Evolutionary conservation across 495 filamentous ascomycete species (phyloP).

Genomic region (Neurospora cerealis): DNA sequence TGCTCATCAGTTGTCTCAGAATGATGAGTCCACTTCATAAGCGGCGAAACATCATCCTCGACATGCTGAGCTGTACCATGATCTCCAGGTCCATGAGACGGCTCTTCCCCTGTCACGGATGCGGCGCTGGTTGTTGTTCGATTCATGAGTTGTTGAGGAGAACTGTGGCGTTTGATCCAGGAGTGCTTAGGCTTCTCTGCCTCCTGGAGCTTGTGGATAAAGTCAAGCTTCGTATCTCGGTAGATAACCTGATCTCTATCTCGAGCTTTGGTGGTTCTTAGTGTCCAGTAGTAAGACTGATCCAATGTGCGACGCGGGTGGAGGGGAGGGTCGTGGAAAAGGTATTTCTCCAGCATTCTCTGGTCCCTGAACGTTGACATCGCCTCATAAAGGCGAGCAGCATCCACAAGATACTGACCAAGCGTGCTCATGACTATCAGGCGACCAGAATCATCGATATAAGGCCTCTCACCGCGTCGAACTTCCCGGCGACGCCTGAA

Average conservation of each 20-base stretch:
- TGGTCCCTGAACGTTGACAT: slow-evolving; percentile 43
- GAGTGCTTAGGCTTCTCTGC: slow-evolving; percentile 8
- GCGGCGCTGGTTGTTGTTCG: background rate
- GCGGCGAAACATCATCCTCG: background rate
- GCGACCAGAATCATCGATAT: slow-evolving; percentile 14
- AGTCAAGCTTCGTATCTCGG: slow-evolving; percentile 19
- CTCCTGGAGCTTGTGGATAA: background rate
- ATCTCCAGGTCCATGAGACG: background rate
- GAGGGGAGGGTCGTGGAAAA: slow-evolving; percentile 45
- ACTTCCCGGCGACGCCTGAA: background rate
- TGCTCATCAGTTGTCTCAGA: background rate
- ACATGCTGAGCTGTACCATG: background rate
- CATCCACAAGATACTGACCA: slow-evolving; percentile 27
- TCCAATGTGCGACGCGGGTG: slow-evolving; percentile 63
- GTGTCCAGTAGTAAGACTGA: slow-evolving; percentile 57
- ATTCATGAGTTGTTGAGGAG: background rate
- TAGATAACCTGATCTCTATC: slow-evolving; percentile 64
- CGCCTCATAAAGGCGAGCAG: slow-evolving; percentile 27
- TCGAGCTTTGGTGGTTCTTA: slow-evolving; percentile 46
- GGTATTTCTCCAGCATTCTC: slow-evolving; percentile 47
- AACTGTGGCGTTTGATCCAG: background rate
- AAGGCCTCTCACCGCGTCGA: background rate
- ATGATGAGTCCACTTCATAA: slow-evolving; percentile 11
- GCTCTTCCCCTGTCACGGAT: fast-evolving
- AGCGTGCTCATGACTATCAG: slow-evolving; percentile 21